Evolutionary conservation across 305 asterid genomes (phyloP).

Genomic region (Nicotiana rustica): DNA sequence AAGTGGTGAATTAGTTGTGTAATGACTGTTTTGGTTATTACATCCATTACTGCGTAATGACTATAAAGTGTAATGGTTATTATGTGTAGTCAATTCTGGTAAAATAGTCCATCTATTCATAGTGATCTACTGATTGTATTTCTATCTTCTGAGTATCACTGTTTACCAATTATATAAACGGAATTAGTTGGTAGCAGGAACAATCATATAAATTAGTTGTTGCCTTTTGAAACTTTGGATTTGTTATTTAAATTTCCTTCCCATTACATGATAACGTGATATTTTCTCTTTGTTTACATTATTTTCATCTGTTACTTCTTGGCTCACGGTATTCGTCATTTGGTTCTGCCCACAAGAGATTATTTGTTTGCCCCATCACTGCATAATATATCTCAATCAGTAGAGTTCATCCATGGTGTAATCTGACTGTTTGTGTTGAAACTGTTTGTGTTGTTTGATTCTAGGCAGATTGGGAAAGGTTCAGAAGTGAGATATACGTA

Average conservation of each 20-base stretch:
- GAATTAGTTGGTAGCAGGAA: too few species aligned
- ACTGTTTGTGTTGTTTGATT: too few species aligned
- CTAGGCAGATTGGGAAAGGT: too few species aligned
- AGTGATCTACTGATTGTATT: not conserved
- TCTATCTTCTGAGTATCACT: not conserved
- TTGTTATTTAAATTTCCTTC: not conserved
- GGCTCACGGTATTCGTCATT: slow-evolving; percentile 63
- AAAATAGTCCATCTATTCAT: not conserved
- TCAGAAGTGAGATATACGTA: too few species aligned
- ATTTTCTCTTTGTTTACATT: not conserved
- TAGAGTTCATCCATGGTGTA: slow-evolving; percentile 65
- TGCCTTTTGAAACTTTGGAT: not conserved
- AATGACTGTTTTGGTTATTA: too few species aligned
- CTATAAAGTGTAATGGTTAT: too few species aligned
- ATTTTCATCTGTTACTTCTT: slow-evolving; percentile 23
- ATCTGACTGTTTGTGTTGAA: too few species aligned
- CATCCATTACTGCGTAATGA: too few species aligned
- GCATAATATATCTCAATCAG: slow-evolving; percentile 59
- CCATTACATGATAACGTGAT: slow-evolving; percentile 28
- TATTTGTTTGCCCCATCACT: slow-evolving; percentile 72
- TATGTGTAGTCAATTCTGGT: too few species aligned
- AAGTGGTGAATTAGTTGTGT: too few species aligned
- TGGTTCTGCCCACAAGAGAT: slow-evolving; percentile 78
- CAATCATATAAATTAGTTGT: not conserved
- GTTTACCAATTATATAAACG: not conserved